Evolutionary conservation across 2,329 filamentous ascomycete species (phyloP).

Genomic region (Microcyclosporella mali): DNA sequence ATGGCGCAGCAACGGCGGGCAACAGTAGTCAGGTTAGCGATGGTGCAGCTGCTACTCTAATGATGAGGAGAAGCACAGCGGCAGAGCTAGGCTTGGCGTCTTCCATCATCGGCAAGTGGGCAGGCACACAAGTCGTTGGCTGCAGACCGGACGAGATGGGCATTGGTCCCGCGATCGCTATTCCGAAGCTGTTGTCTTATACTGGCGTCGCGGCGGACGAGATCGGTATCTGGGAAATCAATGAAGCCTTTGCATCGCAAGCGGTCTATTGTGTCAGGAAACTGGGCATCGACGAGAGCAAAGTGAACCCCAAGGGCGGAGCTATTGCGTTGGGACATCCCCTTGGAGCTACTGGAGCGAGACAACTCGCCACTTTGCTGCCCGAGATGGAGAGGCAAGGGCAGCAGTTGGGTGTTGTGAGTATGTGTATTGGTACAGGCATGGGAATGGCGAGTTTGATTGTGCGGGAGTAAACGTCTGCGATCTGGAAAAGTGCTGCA

Average conservation of each 20-base stretch:
- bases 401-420: constrained; percentile 74
- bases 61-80: constrained; percentile 80
- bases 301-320: constrained; percentile 86
- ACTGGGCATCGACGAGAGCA: constrained; percentile 60
- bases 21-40: constrained; percentile 83
- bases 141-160: constrained; percentile 92
- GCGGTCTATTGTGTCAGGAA: constrained; percentile 65
- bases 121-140: constrained; percentile 67
- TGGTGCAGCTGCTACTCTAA: constrained; percentile 73
- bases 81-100: constrained; percentile 62
- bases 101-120: constrained; percentile 75
- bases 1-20: constrained; percentile 75
- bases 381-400: constrained; percentile 60
- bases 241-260: constrained; percentile 68
- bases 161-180: constrained; percentile 76
- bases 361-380: constrained; percentile 72
- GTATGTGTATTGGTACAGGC: constrained; percentile 65
- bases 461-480: constrained; percentile 37
- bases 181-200: constrained; percentile 69
- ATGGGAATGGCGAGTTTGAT: constrained; percentile 51
- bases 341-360: constrained; percentile 77
- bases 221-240: constrained; percentile 85
- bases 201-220: constrained; percentile 63
- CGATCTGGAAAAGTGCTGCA: no score
- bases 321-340: constrained; percentile 93